These are phyloP conservation scores for Fraxinus cuspidata DNA, from an alignment of 257 asterid genomes.

Conservation along the genomic window DNA sequence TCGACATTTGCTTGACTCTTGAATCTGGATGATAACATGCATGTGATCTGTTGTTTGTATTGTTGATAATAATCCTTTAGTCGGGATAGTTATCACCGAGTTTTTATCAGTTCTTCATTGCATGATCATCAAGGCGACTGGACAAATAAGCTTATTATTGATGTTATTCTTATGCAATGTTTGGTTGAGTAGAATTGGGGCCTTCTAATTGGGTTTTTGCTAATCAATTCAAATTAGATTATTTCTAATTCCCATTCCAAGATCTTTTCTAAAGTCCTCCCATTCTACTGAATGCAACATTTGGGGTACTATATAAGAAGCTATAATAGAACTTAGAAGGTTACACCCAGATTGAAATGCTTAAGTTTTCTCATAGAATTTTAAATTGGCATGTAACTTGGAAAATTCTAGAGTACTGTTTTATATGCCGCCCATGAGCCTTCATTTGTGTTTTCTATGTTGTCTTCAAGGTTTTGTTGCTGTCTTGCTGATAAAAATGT, in stretches of 20 bases:
- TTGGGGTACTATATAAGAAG: not conserved
- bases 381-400: not conserved
- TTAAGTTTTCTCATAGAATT: not conserved
- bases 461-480: constrained; percentile 7
- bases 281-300: not conserved
- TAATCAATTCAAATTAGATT: constrained; percentile 4
- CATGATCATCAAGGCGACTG: not conserved
- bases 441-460: constrained; percentile 7
- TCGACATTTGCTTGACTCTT: not conserved
- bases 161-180: not conserved
- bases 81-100: not conserved
- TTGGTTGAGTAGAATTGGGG: not conserved
- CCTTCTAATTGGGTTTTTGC: not conserved
- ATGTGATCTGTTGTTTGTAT: not conserved
- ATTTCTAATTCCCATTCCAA: not conserved
- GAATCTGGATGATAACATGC: not conserved
- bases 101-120: not conserved
- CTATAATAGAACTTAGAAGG: not conserved
- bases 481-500: not conserved
- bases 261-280: not conserved
- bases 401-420: not conserved
- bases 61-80: not conserved
- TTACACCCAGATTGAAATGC: not conserved
- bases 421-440: not conserved
- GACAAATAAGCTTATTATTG: not conserved